Base-by-base conservation (phyloP, 2,329 filamentous ascomycete genomes). In the Bipolaris bicolor region DNA sequence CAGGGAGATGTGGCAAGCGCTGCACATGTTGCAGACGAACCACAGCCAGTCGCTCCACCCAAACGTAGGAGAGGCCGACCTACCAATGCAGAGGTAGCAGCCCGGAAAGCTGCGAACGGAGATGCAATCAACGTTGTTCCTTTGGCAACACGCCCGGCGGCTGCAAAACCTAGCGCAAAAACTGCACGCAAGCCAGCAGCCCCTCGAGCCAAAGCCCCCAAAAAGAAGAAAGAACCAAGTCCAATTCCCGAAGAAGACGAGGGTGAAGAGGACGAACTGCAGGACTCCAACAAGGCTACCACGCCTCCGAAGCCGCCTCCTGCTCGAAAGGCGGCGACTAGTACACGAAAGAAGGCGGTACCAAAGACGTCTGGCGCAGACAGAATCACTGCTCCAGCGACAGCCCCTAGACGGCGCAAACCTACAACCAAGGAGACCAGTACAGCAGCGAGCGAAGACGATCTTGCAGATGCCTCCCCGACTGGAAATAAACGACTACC, bases 361-460 rank as follows among this genome's bases (percentile, higher is more conserved):
- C 22, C 34, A 16, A 34, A 49, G 15, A 15, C 18, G 20, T 52
- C 36, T 15, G 31, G 47, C 16, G 60, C 65, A 10, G 58, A 59
- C 3, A 66, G 63, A 39, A 56, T 62, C 10, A 22, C 53, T 4
- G 46, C 50, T 46, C 45, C 45, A 16, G 48, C 52, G 16, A 67
- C 69, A 31, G 64, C 65, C 5, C 65, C 67, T 5, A 63, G 52
- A 56, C 60, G 60, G 40, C 62, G 60, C 26, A 59, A 60, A 26
- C 53, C 57, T 43, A 29, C 51, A 18, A 37, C 36, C 24, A 46
- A 63, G 24, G 45, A 22, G 13, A 49, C 45, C 15, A 52, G 51
- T 10, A 49, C 66, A 15, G 55, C 52, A 24, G 65, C 71, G 26
- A 69, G 60, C 0, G 68, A 68, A n/a, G 67, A 73, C 16, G 69